These are phyloP conservation scores for Ilex aquifolium DNA, from an alignment of 257 asterid species.

Conservation along the genomic window DNA sequence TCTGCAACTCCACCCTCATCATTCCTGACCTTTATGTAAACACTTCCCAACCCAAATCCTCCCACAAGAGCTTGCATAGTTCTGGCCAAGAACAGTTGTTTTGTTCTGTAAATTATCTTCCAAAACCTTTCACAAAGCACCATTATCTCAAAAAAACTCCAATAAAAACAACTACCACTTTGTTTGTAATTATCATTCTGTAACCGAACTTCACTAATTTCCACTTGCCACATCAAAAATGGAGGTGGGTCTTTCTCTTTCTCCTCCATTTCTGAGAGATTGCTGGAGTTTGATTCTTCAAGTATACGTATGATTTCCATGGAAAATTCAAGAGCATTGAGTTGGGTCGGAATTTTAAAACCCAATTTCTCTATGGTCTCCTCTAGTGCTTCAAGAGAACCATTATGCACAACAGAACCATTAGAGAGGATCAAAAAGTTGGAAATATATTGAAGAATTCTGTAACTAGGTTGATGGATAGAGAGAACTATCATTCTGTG, in stretches of 20 bases:
- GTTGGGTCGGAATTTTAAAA: conserved; percentile 56
- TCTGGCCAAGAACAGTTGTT: conserved; percentile 76
- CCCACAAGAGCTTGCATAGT: conserved; percentile 85
- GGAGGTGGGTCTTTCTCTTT: conserved; percentile 7
- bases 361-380: conserved; percentile 39
- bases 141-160: conserved; percentile 36
- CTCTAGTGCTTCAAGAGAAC: conserved; percentile 64
- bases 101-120: conserved; percentile 80
- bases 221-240: conserved; percentile 19
- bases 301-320: conserved; percentile 67
- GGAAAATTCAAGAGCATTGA: conserved; percentile 73
- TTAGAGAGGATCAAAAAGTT: conserved; percentile 65
- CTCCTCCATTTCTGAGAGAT: conserved; percentile 13
- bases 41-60: conserved; percentile 78
- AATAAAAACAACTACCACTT: conserved; percentile 10
- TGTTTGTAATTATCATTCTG: not conserved
- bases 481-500: conserved; percentile 57
- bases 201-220: not conserved
- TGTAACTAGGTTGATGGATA: conserved; percentile 79
- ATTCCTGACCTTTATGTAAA: conserved; percentile 51
- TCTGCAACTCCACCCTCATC: conserved; percentile 70
- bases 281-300: conserved; percentile 31
- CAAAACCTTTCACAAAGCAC: conserved; percentile 63
- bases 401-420: conserved; percentile 64
- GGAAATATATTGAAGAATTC: conserved; percentile 59